phyloP scores from a whole-genome alignment of 106 monocot species.

The Dendrobium chrysotoxum region DNA sequence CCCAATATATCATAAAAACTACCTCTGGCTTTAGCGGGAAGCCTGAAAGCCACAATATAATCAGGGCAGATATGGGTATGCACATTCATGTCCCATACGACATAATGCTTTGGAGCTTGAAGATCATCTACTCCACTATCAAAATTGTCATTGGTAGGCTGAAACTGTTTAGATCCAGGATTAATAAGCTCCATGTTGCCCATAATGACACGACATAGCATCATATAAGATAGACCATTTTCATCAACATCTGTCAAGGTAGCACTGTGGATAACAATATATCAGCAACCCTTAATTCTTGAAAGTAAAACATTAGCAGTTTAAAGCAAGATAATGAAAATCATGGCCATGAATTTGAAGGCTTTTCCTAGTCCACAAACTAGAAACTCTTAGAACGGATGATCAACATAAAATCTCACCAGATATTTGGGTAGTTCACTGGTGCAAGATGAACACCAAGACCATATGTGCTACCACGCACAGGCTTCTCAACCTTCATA shows the following conservation, averaged over 20 bases:
- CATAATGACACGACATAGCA: conserved; percentile 73
- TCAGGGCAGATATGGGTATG: conserved; percentile 62
- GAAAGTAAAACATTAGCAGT: conserved; percentile 13
- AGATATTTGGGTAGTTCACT: conserved; percentile 48
- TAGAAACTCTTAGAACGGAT: not conserved
- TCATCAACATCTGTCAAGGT: conserved; percentile 62
- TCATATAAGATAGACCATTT: conserved; percentile 54
- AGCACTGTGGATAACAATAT: conserved; percentile 42
- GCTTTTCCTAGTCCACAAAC: not conserved
- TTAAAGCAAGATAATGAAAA: conserved; percentile 9
- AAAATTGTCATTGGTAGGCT: conserved; percentile 44
- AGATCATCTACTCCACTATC: conserved; percentile 69
- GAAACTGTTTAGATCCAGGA: conserved; percentile 47
- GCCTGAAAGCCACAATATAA: conserved; percentile 48
- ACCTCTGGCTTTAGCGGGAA: conserved; percentile 59
- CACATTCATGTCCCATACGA: conserved; percentile 54
- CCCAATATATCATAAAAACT: not conserved
- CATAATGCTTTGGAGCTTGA: conserved; percentile 60
- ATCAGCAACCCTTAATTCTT: conserved; percentile 14
- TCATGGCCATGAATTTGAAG: not conserved
- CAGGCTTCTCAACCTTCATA: conserved; percentile 29
- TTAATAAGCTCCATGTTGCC: conserved; percentile 56
- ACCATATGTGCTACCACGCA: conserved; percentile 20
- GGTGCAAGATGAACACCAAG: conserved; percentile 64
- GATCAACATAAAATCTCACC: conserved; percentile 34